phyloP scores from a whole-genome alignment of 83 land plant genomes.

The Isoetes engelmannii region DNA sequence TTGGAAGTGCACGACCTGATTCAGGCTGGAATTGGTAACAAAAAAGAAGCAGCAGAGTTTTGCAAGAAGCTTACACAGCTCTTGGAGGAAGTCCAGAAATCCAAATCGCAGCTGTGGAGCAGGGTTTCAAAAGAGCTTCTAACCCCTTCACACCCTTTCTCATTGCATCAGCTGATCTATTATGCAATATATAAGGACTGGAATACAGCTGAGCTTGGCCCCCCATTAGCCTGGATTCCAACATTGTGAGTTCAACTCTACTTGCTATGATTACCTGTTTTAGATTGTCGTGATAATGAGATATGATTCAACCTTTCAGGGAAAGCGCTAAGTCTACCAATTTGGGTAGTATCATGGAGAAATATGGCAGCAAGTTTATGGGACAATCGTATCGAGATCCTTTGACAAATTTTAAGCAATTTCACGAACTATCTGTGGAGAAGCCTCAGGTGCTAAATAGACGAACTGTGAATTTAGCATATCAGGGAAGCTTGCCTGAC shows the following conservation, averaged over 20 bases:
- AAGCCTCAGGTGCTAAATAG: constrained; percentile 59
- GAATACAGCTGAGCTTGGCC: constrained; percentile 33
- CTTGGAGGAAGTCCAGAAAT: no score
- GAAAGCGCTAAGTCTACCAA: constrained; percentile 49
- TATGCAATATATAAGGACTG: constrained; percentile 53
- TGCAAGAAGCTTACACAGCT: no score
- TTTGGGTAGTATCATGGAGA: constrained; percentile 49
- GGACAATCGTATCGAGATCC: constrained; percentile 68
- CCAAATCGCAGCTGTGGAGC: constrained; percentile 40
- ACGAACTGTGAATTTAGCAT: neutral
- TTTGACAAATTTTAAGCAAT: constrained; percentile 55
- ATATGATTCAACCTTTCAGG: constrained; percentile 21
- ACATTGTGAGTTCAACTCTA: constrained; percentile 32
- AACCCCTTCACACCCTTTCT: constrained; percentile 55
- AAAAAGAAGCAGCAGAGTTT: no score
- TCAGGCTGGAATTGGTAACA: no score
- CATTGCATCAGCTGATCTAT: constrained; percentile 76
- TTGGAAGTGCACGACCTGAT: no score
- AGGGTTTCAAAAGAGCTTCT: constrained; percentile 44
- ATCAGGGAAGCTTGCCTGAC: neutral
- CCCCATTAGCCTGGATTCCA: constrained; percentile 85
- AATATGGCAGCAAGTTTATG: constrained; percentile 55
- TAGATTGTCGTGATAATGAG: no score
- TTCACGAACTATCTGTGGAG: constrained; percentile 68
- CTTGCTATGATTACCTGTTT: neutral